Conservation (phyloP, 1,139 yeast species). For the Lodderomyces beijingensis region DNA sequence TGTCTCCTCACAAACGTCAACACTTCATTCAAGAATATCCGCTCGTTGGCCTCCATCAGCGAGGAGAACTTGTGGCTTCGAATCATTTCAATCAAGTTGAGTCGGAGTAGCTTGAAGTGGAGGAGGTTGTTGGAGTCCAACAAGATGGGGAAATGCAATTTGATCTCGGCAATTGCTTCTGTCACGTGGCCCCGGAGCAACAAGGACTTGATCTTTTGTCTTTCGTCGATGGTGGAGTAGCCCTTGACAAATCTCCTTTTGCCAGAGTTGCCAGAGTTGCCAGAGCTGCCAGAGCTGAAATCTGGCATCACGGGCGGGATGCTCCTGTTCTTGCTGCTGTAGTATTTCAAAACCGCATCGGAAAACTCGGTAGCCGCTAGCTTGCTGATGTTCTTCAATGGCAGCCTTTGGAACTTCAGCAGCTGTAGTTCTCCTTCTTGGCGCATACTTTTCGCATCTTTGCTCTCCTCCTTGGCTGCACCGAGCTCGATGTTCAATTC, state of each 20-base stretch:
- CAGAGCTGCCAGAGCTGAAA: background rate
- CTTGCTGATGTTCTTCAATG: background rate
- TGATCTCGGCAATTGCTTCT: slow-evolving; percentile 42
- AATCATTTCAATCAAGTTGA: slow-evolving; percentile 63
- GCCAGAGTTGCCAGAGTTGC: background rate
- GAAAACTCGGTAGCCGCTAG: background rate
- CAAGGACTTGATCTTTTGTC: slow-evolving; percentile 45
- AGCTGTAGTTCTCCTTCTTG: too few relatives aligned
- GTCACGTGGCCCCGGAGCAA: slow-evolving; percentile 50
- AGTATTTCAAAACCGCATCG: slow-evolving; percentile 12
- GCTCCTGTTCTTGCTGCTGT: slow-evolving; percentile 9
- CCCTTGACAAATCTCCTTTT: slow-evolving; percentile 27
- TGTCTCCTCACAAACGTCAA: slow-evolving; percentile 60
- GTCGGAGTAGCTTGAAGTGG: slow-evolving; percentile 59
- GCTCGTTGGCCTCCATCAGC: slow-evolving; percentile 28
- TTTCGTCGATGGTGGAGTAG: slow-evolving; percentile 41
- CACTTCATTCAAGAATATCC: slow-evolving; percentile 49
- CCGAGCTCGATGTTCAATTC: slow-evolving; percentile 31
- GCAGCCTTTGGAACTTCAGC: too few relatives aligned
- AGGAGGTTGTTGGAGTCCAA: slow-evolving; percentile 52
- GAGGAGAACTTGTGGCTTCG: slow-evolving; percentile 40
- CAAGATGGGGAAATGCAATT: slow-evolving; percentile 48
- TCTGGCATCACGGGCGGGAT: background rate
- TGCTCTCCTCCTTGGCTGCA: slow-evolving; percentile 4
- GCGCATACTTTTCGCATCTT: background rate